Conservation (phyloP, 805 yeast genomes). For the Hanseniaspora clermontiae region DNA sequence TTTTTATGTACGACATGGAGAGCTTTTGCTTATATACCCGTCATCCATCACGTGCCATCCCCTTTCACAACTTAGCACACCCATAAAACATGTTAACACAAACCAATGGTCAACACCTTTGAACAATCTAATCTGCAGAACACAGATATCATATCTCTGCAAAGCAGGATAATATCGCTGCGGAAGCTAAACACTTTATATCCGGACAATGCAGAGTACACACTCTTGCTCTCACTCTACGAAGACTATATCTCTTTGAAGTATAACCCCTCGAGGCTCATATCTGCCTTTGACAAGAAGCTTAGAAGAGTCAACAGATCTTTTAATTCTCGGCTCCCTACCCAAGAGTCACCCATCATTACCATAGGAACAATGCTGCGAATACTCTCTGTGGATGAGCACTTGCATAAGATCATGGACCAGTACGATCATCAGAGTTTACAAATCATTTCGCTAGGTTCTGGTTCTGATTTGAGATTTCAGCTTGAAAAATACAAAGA, state of each 20-base stretch:
- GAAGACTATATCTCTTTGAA: background rate
- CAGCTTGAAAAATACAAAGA: background rate
- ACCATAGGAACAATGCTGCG: conserved; percentile 8
- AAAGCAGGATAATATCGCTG: background rate
- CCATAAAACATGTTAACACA: background rate
- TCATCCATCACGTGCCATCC: background rate
- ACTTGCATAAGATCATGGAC: background rate
- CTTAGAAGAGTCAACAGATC: background rate
- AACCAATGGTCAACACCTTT: conserved; percentile 1
- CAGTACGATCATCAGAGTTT: background rate
- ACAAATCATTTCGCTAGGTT: conserved; percentile 5
- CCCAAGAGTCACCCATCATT: conserved; percentile 10
- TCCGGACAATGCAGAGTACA: background rate
- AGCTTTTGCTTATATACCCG: background rate
- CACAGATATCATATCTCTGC: conserved; percentile 8
- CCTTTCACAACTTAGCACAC: too few species aligned
- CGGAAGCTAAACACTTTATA: background rate
- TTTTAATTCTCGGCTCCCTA: background rate
- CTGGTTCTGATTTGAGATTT: conserved; percentile 11
- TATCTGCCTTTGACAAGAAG: conserved; percentile 4
- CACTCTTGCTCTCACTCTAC: background rate
- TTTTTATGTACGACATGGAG: too few species aligned
- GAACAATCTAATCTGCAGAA: conserved; percentile 3
- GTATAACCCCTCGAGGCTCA: background rate
- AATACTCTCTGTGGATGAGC: conserved; percentile 3